A percentile compares a stretch with the other conserved stretches of the same genome.
These are phyloP conservation scores for Paraconiothyrium sp. DNA, from an alignment of 2,329 filamentous ascomycete species.

Conservation along the genomic window DNA sequence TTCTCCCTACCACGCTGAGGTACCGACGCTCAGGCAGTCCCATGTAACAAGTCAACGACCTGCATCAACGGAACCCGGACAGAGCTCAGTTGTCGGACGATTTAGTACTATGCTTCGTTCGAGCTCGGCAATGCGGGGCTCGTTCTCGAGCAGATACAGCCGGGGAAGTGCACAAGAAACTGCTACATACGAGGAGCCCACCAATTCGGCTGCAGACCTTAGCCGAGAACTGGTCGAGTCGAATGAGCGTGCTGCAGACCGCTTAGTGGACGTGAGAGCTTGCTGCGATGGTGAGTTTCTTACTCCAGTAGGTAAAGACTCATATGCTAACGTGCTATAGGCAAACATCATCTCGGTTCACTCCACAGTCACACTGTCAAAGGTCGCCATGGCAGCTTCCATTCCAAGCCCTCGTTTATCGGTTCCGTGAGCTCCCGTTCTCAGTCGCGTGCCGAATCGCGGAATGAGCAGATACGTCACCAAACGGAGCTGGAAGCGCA, in stretches of 20 bases:
- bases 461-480: slow-evolving; percentile 35
- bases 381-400: slow-evolving; percentile 40
- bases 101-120: slow-evolving; percentile 58
- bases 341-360: slow-evolving; percentile 62
- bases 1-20: slow-evolving; percentile 49
- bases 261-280: slow-evolving; percentile 92
- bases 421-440: slow-evolving; percentile 47
- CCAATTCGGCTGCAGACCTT: slow-evolving; percentile 82
- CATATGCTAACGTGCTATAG: slow-evolving; percentile 34
- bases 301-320: neutral
- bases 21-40: slow-evolving; percentile 59
- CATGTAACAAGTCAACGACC: slow-evolving; percentile 41
- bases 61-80: slow-evolving; percentile 44
- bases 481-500: slow-evolving; percentile 38
- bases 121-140: slow-evolving; percentile 55
- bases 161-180: slow-evolving; percentile 48
- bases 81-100: slow-evolving; percentile 57
- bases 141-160: slow-evolving; percentile 60
- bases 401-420: slow-evolving; percentile 40
- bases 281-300: slow-evolving; percentile 91
- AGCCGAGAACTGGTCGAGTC: slow-evolving; percentile 76
- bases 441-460: slow-evolving; percentile 38
- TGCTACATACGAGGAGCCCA: slow-evolving; percentile 62
- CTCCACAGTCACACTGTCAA: slow-evolving; percentile 48
- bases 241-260: slow-evolving; percentile 78